These are phyloP conservation scores for Neonectria faginata DNA, from an alignment of 2,329 filamentous ascomycete genomes.

Conservation along the genomic window DNA sequence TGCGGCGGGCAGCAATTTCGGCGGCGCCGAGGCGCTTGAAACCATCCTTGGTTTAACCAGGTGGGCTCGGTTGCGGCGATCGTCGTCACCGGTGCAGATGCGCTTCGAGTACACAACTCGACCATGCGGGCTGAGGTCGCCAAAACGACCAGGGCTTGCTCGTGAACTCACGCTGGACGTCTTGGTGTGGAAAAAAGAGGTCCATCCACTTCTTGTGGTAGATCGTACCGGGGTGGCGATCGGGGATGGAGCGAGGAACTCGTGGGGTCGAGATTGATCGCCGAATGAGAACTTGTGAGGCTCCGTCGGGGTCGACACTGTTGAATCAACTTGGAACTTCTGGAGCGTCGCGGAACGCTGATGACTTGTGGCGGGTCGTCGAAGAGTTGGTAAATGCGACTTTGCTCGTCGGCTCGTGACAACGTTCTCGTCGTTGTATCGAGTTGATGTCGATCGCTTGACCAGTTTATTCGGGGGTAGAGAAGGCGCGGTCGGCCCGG, in stretches of 20 bases:
- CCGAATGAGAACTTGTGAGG: slow-evolving; percentile 52
- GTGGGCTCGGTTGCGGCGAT: slow-evolving; percentile 45
- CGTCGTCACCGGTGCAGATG: slow-evolving; percentile 41
- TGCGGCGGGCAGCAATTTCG: slow-evolving; percentile 39
- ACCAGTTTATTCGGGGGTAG: slow-evolving; percentile 80
- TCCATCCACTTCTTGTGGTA: slow-evolving; percentile 54
- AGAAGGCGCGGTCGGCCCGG: slow-evolving; percentile 53
- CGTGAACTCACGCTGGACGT: slow-evolving; percentile 46
- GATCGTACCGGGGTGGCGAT: slow-evolving; percentile 38
- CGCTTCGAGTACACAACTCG: slow-evolving; percentile 44
- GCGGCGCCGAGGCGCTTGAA: slow-evolving; percentile 41
- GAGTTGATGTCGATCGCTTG: slow-evolving; percentile 74
- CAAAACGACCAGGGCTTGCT: slow-evolving; percentile 40
- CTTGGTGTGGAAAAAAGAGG: slow-evolving; percentile 67
- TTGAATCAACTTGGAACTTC: slow-evolving; percentile 56
- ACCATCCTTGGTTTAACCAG: slow-evolving; percentile 55
- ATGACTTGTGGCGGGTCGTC: slow-evolving; percentile 82
- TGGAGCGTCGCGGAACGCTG: slow-evolving; percentile 79
- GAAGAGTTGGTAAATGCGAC: slow-evolving; percentile 73
- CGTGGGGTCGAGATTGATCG: slow-evolving; percentile 48
- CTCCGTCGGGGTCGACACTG: slow-evolving; percentile 40
- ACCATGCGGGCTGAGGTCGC: slow-evolving; percentile 44
- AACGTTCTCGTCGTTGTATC: slow-evolving; percentile 57
- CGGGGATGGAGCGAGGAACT: slow-evolving; percentile 46
- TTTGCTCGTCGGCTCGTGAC: slow-evolving; percentile 62